A percentile compares a stretch with the other conserved stretches of the same genome.
Evolutionary conservation across 768 basidiomycete genomes (phyloP).

Genomic region (Xerocomus spinulosus): DNA sequence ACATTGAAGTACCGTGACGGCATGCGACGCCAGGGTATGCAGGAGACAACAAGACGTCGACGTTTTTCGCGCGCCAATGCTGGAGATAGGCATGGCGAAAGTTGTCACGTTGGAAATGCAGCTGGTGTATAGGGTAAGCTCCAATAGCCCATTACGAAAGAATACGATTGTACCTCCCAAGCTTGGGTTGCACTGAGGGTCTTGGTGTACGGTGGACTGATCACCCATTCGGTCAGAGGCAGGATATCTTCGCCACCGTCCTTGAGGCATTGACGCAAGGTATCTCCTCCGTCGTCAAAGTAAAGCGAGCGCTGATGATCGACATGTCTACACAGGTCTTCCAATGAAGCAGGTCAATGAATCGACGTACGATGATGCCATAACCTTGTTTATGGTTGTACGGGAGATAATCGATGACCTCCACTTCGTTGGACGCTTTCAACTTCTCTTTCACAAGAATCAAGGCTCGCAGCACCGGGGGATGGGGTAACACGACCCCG

Average conservation of each 20-base stretch:
- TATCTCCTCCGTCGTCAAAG: constrained; percentile 37
- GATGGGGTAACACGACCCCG: constrained; percentile 35
- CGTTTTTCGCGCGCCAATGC: constrained; percentile 35
- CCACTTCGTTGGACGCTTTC: constrained; percentile 29
- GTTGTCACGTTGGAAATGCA: constrained; percentile 30
- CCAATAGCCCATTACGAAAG: neutral
- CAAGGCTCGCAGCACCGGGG: constrained; percentile 41
- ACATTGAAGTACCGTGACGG: constrained; percentile 35
- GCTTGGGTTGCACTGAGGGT: constrained; percentile 20
- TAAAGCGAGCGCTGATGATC: constrained; percentile 32
- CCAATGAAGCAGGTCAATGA: neutral
- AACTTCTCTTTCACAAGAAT: constrained; percentile 34
- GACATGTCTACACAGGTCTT: neutral
- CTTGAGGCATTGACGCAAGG: constrained; percentile 16
- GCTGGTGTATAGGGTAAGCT: constrained; percentile 13
- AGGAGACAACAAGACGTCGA: constrained; percentile 41
- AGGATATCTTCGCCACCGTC: constrained; percentile 34
- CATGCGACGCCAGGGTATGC: constrained; percentile 34
- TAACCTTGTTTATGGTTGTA: constrained; percentile 33
- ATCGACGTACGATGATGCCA: constrained; percentile 27
- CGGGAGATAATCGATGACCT: constrained; percentile 35
- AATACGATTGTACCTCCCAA: constrained; percentile 27
- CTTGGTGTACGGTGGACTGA: constrained; percentile 25
- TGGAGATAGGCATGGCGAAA: constrained; percentile 33
- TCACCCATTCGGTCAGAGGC: constrained; percentile 36